Base-by-base conservation (phyloP, 495 filamentous ascomycete species). In the Podospora tetraspora region DNA sequence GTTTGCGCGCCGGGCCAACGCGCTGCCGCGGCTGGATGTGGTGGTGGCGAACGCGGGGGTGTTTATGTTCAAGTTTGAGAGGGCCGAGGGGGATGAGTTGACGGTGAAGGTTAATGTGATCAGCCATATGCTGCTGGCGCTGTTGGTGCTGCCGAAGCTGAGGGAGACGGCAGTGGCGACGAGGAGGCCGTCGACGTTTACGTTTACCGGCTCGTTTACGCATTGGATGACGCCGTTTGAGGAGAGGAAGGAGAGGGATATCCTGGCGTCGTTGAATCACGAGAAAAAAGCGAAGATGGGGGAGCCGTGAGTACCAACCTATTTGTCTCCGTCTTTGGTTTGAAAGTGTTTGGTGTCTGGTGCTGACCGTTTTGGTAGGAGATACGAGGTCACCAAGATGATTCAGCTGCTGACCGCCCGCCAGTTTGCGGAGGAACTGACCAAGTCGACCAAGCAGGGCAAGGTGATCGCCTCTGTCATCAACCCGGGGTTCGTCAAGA, bases 61-160 rank as follows among this genome's bases (percentile, higher is more conserved):
- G 22, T 57, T 59, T 6, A 21, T 61, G 27, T 59, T 19, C 22
- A 13, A 59, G 5, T 68, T 69, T 27, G 37, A 57, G 27, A 5
- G 25, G 52, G 57, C 57, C 1, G 68, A 61, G 22, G 65, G 52
- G 11, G 76, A 80, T 27, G 84, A 86, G 72, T 69, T 67, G 8
- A 77, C 73, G 16, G 78, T 88, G 30, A 84, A 83, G 0, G 82
- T 87, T 56, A 89, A 89, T 67, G 79, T 84, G 16, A 37, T 72
- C 8, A 62, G 66, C 8, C 59, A 62, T 21, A 64, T 72, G 65
- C 16, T 72, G 61, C 16, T 72, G 34, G 66, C 58, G 11, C 11
- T 70, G 59, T 12, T 68, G 58, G 9, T 68, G 24, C 60, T 72
- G 30, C 71, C 71, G 9, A 70, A 68, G 60, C 23, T 72, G 69